Conservation (phyloP, 2,329 filamentous ascomycete species). For the Colletotrichum sp. region DNA sequence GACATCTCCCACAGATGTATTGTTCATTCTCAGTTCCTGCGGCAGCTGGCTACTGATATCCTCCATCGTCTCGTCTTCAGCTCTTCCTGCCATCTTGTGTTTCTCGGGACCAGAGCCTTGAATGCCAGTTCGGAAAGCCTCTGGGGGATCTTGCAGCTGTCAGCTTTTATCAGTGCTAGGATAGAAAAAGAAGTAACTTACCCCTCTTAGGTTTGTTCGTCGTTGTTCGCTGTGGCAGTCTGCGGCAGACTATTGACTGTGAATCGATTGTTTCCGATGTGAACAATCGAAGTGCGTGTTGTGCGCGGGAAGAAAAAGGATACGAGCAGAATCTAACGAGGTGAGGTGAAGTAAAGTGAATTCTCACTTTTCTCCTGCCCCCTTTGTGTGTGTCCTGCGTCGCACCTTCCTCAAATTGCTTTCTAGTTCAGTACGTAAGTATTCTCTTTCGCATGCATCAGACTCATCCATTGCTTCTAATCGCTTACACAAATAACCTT, state of each 20-base stretch:
- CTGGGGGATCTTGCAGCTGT: neutral
- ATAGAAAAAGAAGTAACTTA: neutral
- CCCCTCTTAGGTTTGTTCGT: neutral
- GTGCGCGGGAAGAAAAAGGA: neutral
- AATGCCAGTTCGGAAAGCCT: neutral
- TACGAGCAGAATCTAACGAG: neutral
- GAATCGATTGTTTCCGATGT: neutral
- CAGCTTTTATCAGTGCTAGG: neutral
- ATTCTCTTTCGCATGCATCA: neutral
- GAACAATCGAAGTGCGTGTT: neutral
- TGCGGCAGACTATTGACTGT: neutral
- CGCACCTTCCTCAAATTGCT: neutral
- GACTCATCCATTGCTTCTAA: neutral
- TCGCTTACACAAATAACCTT: fast-evolving
- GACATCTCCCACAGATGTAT: neutral
- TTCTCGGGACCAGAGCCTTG: neutral
- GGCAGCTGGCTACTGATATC: neutral
- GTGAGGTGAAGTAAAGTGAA: neutral
- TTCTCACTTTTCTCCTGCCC: neutral
- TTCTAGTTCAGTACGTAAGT: neutral
- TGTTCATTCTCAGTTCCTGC: neutral
- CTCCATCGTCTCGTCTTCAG: neutral
- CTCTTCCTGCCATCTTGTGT: neutral
- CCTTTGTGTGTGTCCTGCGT: neutral
- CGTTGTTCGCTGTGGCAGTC: neutral